Percentiles rank a stretch among this genome's conserved stretches.
These are phyloP conservation scores for Asterella californica DNA, from an alignment of 225 moss, liverwort and hornwort genomes.

Conservation along the genomic window DNA sequence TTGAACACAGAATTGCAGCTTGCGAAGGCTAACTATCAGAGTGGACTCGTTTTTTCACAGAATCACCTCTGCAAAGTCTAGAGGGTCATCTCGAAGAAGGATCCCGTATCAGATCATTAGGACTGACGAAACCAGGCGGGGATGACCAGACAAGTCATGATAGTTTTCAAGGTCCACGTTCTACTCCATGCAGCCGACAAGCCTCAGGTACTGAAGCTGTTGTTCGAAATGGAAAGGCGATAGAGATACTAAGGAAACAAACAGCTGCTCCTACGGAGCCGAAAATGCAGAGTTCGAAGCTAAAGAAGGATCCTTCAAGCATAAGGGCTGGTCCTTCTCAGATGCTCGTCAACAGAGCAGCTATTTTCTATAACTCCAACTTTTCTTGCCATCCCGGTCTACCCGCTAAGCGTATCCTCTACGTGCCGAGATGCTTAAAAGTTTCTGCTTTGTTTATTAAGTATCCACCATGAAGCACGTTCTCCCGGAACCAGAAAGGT, in stretches of 20 bases:
- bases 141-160: background rate
- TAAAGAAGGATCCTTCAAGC: background rate
- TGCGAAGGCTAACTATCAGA: background rate
- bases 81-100: background rate
- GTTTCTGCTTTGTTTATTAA: background rate
- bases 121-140: background rate
- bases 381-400: constrained; percentile 78
- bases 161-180: background rate
- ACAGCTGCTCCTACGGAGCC: background rate
- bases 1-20: background rate
- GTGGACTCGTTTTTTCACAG: background rate
- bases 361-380: constrained; percentile 79
- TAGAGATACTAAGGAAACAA: background rate
- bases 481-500: too few species aligned
- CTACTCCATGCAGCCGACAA: background rate
- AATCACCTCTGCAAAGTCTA: background rate
- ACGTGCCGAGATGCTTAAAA: background rate
- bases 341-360: constrained; percentile 63
- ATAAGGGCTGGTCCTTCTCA: constrained; percentile 26
- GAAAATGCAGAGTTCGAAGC: background rate
- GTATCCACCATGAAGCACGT: too few species aligned
- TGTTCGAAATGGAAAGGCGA: background rate
- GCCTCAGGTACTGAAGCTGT: constrained; percentile 1
- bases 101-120: background rate
- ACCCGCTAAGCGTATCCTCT: constrained; percentile 90